Conservation (phyloP, 2,329 filamentous ascomycete genomes). For the Dactylella cylindrospora region DNA sequence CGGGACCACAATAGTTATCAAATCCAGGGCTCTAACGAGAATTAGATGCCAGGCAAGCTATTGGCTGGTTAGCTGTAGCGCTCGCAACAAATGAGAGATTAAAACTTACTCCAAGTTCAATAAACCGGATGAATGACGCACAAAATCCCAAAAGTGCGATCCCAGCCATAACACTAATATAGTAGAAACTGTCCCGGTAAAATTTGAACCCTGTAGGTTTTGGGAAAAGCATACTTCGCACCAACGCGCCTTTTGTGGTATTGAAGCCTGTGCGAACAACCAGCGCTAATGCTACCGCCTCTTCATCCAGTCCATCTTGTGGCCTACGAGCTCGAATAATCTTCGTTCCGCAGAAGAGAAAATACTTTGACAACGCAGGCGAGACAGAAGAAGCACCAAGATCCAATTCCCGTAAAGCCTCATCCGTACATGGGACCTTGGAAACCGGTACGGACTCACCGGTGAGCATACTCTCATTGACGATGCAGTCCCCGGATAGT, state of each 20-base stretch:
- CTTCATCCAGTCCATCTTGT: slow-evolving; percentile 79
- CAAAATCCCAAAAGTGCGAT: slow-evolving; percentile 85
- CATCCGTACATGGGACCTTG: slow-evolving; percentile 79
- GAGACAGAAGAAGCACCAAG: slow-evolving; percentile 78
- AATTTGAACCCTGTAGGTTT: slow-evolving; percentile 99
- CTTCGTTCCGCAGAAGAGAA: slow-evolving; percentile 92
- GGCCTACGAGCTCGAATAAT: slow-evolving; percentile 87
- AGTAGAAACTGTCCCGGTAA: slow-evolving; percentile 94
- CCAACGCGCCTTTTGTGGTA: slow-evolving; percentile 92
- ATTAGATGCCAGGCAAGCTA: slow-evolving; percentile 83
- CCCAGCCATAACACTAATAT: slow-evolving; percentile 92
- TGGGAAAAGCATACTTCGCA: slow-evolving; percentile 97
- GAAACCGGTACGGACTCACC: slow-evolving; percentile 95
- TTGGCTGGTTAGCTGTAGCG: slow-evolving; percentile 45
- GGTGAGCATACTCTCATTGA: slow-evolving; percentile 99
- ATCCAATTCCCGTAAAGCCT: slow-evolving; percentile 73
- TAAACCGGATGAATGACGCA: slow-evolving; percentile 89
- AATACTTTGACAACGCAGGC: slow-evolving; percentile 79
- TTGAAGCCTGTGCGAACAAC: slow-evolving; percentile 94
- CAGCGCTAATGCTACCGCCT: slow-evolving; percentile 87
- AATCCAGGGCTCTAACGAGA: slow-evolving; percentile 83
- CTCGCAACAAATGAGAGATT: neutral
- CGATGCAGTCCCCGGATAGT: slow-evolving; percentile 91
- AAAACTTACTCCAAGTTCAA: slow-evolving; percentile 66
- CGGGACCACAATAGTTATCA: slow-evolving; percentile 97